Evolutionary conservation across 2,329 filamentous ascomycete species (phyloP), one percentile per base, ranked within the genome.

Genomic region (Aspergillus calidoustus): DNA sequence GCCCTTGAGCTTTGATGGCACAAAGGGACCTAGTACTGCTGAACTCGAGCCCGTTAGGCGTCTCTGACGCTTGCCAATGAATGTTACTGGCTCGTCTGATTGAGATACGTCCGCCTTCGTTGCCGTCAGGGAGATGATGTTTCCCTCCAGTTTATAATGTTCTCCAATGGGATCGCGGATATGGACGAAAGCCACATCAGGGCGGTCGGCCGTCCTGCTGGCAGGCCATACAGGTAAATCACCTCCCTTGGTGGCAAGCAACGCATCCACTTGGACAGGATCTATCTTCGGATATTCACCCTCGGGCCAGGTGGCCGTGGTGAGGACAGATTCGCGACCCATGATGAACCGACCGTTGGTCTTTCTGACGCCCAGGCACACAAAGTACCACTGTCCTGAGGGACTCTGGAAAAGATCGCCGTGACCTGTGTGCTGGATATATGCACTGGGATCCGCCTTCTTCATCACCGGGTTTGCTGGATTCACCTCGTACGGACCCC

Each of bases 401-500:
- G 54, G 23, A 23, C 70, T 69, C 31, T 66, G 57, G 47, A 71
- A 66, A 3, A 71, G 11, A 38, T 72, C 69, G 11, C 63, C 61
- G 57, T 71, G 69, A 4, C 69, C 69, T 9, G 62, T 68, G 38
- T 63, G 61, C 43, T 68, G 69, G 7, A 71, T 62, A 43, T 71
- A 70, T 38, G 69, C 69, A 15, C 65, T 48, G 4, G 69, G 66
- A 38, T 6, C 23, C 4, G 13, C n/a, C n/a, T 19, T 15, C 2
- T 19, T 25, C 13, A 85, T 68, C 0, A 84, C 75, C 0, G 83
- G 83, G 62, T 85, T 84, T 0, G 66, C 54, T 0, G 76, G 73
- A 46, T 78, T 76, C 1, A 74, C 66, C 57, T 81, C 79, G 53
- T 82, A 84, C 0, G 82, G 82, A 0, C 82, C 83, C 13, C 66